Percentiles rank a stretch among this genome's conserved stretches.
Evolutionary conservation across 495 filamentous ascomycete genomes (phyloP).

Genomic region (Hypoxylon crocopeplum): DNA sequence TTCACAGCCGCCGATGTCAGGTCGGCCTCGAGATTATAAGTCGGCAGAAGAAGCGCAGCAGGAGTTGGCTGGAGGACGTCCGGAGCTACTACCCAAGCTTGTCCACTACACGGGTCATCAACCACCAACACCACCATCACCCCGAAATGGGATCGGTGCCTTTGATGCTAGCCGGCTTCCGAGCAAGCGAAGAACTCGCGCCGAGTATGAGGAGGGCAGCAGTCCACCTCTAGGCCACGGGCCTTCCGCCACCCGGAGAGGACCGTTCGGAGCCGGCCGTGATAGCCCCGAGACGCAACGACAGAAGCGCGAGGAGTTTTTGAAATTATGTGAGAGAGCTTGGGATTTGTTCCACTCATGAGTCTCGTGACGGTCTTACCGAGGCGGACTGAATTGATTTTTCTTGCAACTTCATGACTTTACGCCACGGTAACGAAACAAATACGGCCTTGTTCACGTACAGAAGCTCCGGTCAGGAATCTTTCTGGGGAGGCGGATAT

Average conservation of each 20-base stretch:
- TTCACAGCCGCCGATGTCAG: conserved; percentile 50
- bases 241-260: conserved; percentile 61
- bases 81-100: conserved; percentile 88
- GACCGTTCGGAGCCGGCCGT: conserved; percentile 77
- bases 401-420: conserved; percentile 35
- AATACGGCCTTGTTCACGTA: conserved; percentile 30
- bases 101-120: conserved; percentile 92
- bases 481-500: conserved; percentile 27
- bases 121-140: conserved; percentile 92
- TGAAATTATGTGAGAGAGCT: conserved; percentile 82
- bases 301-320: conserved; percentile 93
- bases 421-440: conserved; percentile 36
- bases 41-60: conserved; percentile 95
- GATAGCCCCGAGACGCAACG: conserved; percentile 84
- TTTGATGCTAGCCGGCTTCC: conserved; percentile 55
- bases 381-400: conserved; percentile 24
- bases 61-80: conserved; percentile 86
- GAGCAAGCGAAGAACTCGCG: conserved; percentile 75
- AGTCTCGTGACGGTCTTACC: conserved; percentile 32
- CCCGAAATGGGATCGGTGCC: conserved; percentile 53
- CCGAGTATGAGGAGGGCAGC: conserved; percentile 89
- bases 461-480: conserved; percentile 25
- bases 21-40: conserved; percentile 83
- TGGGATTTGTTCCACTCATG: conserved; percentile 98
- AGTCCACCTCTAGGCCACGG: conserved; percentile 77